A percentile compares a stretch with the other conserved stretches of the same genome.
Conservation (phyloP, 2,329 filamentous ascomycete genomes). For the Penicillium sp. region DNA sequence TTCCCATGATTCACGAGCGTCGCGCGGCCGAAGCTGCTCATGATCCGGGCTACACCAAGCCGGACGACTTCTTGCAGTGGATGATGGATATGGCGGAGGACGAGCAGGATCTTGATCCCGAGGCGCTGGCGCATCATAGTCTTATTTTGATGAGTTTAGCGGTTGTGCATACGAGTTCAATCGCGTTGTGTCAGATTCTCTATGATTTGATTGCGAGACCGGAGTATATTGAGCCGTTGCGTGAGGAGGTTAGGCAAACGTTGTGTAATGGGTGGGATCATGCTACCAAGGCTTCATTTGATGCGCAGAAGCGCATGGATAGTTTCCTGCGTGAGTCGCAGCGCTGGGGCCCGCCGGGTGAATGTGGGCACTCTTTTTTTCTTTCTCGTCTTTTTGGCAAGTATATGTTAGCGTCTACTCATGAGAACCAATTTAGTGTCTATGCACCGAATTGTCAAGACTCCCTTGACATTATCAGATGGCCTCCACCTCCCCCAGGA, state of each 20-base stretch:
- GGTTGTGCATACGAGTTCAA: slow-evolving; percentile 35
- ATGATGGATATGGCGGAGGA: slow-evolving; percentile 36
- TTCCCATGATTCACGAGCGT: slow-evolving; percentile 39
- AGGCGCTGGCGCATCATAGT: slow-evolving; percentile 32
- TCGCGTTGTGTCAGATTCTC: slow-evolving; percentile 48
- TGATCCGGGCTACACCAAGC: slow-evolving; percentile 27
- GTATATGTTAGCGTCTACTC: neutral
- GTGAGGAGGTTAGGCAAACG: slow-evolving; percentile 52
- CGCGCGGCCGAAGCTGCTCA: slow-evolving; percentile 24
- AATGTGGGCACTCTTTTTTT: slow-evolving; percentile 26
- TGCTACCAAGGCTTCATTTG: slow-evolving; percentile 27
- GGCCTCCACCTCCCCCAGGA: slow-evolving; percentile 29
- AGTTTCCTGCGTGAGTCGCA: slow-evolving; percentile 38
- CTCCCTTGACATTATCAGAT: slow-evolving; percentile 30
- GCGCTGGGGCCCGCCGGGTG: slow-evolving; percentile 33
- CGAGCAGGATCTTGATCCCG: slow-evolving; percentile 27
- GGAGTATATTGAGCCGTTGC: slow-evolving; percentile 54
- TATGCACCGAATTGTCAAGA: slow-evolving; percentile 34
- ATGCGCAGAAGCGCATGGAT: slow-evolving; percentile 29
- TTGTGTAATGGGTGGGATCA: slow-evolving; percentile 32
- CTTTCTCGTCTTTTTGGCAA: neutral
- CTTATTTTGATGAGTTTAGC: slow-evolving; percentile 34
- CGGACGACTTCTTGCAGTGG: slow-evolving; percentile 40
- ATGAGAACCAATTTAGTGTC: slow-evolving; percentile 24
- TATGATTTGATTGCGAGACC: slow-evolving; percentile 57